Evolutionary conservation across 169 alveolate species (phyloP).

Genomic region (Cardiosporidium cionae): DNA sequence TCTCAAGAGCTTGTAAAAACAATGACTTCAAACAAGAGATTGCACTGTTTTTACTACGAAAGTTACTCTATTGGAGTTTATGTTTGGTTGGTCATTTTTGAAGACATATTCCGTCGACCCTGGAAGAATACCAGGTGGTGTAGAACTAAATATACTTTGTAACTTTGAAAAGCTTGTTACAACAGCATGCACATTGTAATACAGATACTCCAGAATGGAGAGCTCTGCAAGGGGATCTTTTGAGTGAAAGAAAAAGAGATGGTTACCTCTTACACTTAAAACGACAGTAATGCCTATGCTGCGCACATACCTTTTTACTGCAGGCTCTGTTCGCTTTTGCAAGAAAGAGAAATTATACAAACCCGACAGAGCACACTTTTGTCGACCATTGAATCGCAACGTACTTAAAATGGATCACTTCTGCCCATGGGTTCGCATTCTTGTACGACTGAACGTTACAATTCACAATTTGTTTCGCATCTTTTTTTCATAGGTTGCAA

Average conservation of each 20-base stretch:
- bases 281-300: no score
- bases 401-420: constrained; percentile 80
- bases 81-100: neutral
- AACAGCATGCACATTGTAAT: no score
- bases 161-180: no score
- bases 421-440: constrained; percentile 69
- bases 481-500: constrained; percentile 27
- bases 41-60: no score
- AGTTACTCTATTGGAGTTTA: neutral
- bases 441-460: neutral
- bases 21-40: no score
- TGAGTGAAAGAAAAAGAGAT: no score
- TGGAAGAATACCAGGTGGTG: neutral
- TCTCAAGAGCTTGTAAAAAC: no score
- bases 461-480: neutral
- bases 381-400: constrained; percentile 66
- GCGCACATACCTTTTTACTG: no score
- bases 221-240: no score
- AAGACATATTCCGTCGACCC: neutral
- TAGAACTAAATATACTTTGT: no score
- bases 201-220: no score
- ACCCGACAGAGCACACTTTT: constrained; percentile 79
- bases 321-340: constrained; percentile 23
- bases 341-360: constrained; percentile 40
- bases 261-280: no score